These are phyloP conservation scores for Kazachstania sp. DNA, from an alignment of 1,139 yeast species.

Conservation along the genomic window DNA sequence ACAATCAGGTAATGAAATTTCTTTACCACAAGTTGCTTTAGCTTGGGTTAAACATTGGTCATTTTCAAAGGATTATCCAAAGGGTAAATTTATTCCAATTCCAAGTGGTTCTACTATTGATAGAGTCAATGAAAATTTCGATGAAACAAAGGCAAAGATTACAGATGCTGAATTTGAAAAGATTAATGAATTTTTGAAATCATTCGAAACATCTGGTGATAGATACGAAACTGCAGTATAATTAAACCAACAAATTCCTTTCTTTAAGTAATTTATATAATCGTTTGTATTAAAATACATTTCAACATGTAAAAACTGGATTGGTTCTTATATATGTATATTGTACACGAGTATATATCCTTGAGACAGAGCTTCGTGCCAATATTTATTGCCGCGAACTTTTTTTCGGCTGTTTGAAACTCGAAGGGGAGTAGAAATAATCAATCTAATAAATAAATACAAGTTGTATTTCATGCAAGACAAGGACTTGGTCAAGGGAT, in stretches of 20 bases:
- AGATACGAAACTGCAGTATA: constrained; percentile 35
- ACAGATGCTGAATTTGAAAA: constrained; percentile 45
- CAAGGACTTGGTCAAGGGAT: too few species aligned
- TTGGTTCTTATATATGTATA: too few species aligned
- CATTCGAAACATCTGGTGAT: constrained; percentile 39
- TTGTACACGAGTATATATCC: too few species aligned
- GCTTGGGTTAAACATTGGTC: constrained; percentile 52
- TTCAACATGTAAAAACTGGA: too few species aligned
- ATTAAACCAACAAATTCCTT: background rate
- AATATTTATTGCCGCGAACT: background rate
- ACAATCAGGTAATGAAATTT: constrained; percentile 39
- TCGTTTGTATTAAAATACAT: background rate
- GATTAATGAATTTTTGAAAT: constrained; percentile 38
- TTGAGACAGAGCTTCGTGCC: too few species aligned
- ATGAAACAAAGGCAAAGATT: constrained; percentile 35
- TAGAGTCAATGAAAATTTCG: constrained; percentile 54
- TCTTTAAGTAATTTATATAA: background rate
- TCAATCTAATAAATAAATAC: too few species aligned
- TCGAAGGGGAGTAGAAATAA: background rate
- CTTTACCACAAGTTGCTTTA: constrained; percentile 62
- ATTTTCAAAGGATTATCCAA: constrained; percentile 34
- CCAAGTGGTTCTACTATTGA: constrained; percentile 60
- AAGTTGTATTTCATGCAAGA: too few species aligned
- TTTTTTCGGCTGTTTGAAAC: background rate
- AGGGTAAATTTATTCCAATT: constrained; percentile 59